Percentiles rank a stretch among this genome's conserved stretches.
Evolutionary conservation across 768 basidiomycete species (phyloP).

Genomic region (Lepiota venenata): DNA sequence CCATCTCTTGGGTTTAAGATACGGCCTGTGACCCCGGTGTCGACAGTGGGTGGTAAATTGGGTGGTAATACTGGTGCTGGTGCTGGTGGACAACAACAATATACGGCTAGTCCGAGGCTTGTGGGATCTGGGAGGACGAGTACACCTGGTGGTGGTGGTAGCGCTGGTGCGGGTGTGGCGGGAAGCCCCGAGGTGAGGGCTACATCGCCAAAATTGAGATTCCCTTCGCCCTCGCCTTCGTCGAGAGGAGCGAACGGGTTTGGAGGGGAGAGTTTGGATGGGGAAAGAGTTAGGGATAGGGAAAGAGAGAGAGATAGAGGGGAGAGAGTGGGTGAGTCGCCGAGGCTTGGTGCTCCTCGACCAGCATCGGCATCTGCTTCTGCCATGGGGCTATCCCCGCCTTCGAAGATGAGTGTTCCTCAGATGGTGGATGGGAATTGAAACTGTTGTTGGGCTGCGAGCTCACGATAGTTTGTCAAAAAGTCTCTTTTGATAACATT

Average conservation of each 20-base stretch:
- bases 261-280: not conserved
- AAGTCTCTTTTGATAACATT: too few species aligned
- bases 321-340: not conserved
- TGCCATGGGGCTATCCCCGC: constrained; percentile 21
- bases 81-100: constrained; percentile 9
- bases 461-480: too few species aligned
- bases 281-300: not conserved
- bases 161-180: constrained; percentile 12
- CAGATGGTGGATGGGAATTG: constrained; percentile 39
- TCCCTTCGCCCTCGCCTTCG: not conserved
- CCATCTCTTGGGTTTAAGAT: constrained; percentile 30
- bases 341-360: not conserved
- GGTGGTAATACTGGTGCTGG: too few species aligned
- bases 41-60: too few species aligned
- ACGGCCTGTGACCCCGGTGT: constrained; percentile 29
- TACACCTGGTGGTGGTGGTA: constrained; percentile 16
- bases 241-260: constrained; percentile 3
- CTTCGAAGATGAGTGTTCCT: constrained; percentile 41
- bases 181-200: constrained; percentile 11
- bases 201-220: not conserved
- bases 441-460: not conserved
- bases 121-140: constrained; percentile 11
- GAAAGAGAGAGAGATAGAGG: not conserved
- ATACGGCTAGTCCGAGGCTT: constrained; percentile 26
- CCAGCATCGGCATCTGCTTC: too few species aligned